A percentile compares a stretch with the other conserved stretches of the same genome.
Evolutionary conservation across 2,329 filamentous ascomycete genomes (phyloP).

Genomic region (Venturia effusa): DNA sequence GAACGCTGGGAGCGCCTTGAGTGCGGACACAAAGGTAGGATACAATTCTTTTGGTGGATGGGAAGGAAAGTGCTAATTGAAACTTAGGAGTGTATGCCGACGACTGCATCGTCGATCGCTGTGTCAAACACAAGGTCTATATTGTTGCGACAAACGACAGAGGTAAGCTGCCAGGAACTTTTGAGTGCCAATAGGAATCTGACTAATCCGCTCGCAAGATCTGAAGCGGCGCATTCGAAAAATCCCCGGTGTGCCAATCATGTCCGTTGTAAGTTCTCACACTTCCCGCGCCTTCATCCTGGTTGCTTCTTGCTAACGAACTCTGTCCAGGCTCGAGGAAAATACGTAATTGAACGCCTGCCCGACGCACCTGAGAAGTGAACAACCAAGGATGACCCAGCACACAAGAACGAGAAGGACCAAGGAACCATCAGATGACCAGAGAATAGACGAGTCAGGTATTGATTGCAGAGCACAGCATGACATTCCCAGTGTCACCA

Average conservation of each 20-base stretch:
- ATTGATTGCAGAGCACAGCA: neutral
- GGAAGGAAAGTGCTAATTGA: neutral
- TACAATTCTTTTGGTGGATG: neutral
- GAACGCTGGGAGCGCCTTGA: constrained; percentile 76
- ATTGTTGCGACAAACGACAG: constrained; percentile 52
- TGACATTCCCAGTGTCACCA: neutral
- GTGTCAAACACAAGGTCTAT: constrained; percentile 36
- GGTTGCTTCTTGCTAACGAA: neutral
- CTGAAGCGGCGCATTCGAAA: constrained; percentile 77
- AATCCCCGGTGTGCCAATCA: constrained; percentile 63
- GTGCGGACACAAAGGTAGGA: constrained; percentile 73
- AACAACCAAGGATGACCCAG: constrained; percentile 2
- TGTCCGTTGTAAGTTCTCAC: constrained; percentile 58
- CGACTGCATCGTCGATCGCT: constrained; percentile 53
- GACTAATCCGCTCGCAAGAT: constrained; percentile 31
- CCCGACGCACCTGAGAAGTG: constrained; percentile 68
- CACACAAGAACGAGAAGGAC: neutral
- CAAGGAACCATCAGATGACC: neutral
- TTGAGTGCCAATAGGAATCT: neutral
- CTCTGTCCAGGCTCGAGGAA: constrained; percentile 38
- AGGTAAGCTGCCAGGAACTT: neutral
- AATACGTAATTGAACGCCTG: constrained; percentile 88
- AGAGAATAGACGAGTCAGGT: neutral
- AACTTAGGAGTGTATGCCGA: constrained; percentile 55
- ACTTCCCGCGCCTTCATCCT: neutral